Base-by-base conservation (phyloP, 192 early-diverging fungal genomes). In the Paraglomus brasilianum region DNA sequence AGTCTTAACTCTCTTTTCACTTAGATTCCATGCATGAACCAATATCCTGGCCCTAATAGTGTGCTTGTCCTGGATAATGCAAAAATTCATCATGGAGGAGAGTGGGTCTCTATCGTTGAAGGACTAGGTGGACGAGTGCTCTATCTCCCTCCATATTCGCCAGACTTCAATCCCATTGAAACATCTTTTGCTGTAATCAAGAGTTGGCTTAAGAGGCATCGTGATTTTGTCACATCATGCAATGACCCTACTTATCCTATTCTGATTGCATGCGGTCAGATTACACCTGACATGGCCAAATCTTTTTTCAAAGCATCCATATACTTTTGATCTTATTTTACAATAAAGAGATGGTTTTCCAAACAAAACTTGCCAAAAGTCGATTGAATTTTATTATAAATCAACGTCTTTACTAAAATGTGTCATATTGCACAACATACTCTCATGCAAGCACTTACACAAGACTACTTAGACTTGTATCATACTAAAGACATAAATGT, bases 111-210 rank as follows among this genome's bases (percentile, higher is more conserved):
- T 5, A 9, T 51, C 0, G 21, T 66, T 0, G 22, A 51, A 52
- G 64, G 19, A 10, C 47, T 52, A 11, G 64, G 39, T 30, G 17
- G 38, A 42, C 13, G 39, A 8, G 15, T 66, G 5, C 19, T 50
- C 24, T 65, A 50, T 39, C 46, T 65, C 13, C 47, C 24, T 8
- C 46, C 62, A 15, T 65, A 65, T 49, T 65, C 46, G 13, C 24
- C 47, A 39, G 46, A 65, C 7, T 40, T 65, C 5, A 65, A 65
- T 49, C 46, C 30, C 1, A 65, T 65, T 36, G 46, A 65, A n/a
- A 24, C 45, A 30, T 44, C 62, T 15, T 65, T 65, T 47, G 15
- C 22, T 39, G n/a, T n/a, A 30, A 65, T 65, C 8, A 65, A 65
- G 50, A 36, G 46, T 30, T 65, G 9, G 30, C 11, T 65, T 21